Base-by-base conservation (phyloP, 139 green algal genomes). In the Picochlorum sp. region DNA sequence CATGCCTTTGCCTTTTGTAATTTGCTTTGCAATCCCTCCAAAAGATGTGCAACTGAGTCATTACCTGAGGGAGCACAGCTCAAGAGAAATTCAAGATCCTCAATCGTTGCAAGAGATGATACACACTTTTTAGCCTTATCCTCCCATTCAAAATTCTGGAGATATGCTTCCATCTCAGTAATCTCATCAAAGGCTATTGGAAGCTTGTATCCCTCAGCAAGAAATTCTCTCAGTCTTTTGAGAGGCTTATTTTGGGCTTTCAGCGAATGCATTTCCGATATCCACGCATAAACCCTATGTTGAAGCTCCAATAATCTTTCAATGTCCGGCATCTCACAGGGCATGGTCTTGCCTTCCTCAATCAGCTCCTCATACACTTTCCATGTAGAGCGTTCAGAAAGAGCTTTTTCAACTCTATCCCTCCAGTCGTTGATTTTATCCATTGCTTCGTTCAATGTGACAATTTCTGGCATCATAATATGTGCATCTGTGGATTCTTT, bases 91-190 rank as follows among this genome's bases (percentile, higher is more conserved):
- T 41, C 34, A 11, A 41, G 34, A 24, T 49, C 64, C 31, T 60
- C 9, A 23, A 54, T 37, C 18, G 2, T 34, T 20, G 70, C 54
- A 44, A 81, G 23, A 11, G 34, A 41, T 41, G 34, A 41, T 41
- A 69, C 41, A 49, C 60, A 63, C 64, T 77, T 77, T 30, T 66
- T 64, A 21, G 72, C 72, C 3, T 51, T 38, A 3, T 83, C 78
- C 52, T 83, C 67, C 77, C 77, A 84, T 60, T 84, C 77, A 2
- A 69, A 56, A 52, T 68, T 63, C 15, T 71, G 60, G 50, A 83
- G 79, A 28, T 77, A 57, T 20, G 4, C 6, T 7, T 66, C 49
- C 54, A 84, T 63, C 24, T 62, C 37, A 41, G 83, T 71, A 14
- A 84, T 60, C 51, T 83, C 38, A 1, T 76, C 70, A 14, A 84